Conservation (phyloP, 805 yeast genomes). For the Myxozyma mucilagina region DNA sequence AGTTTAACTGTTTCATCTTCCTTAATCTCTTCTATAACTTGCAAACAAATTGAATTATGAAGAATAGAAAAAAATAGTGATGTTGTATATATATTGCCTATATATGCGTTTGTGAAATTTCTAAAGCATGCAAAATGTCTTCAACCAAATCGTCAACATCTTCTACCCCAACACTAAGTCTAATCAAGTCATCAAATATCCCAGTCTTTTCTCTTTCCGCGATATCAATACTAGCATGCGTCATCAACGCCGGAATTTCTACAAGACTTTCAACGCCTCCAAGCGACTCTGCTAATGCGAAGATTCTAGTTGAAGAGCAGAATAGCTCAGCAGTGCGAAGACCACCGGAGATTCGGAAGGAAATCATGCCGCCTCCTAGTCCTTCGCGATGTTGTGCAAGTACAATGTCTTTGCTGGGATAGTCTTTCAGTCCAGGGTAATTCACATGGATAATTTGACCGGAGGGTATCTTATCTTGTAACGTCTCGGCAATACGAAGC, state of each 20-base stretch:
- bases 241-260: slow-evolving; percentile 89
- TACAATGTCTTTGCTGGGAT: slow-evolving; percentile 53
- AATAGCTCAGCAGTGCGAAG: slow-evolving; percentile 72
- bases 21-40: no score
- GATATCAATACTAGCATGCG: slow-evolving; percentile 86
- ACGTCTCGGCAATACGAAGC: slow-evolving; percentile 64
- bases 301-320: slow-evolving; percentile 70
- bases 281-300: slow-evolving; percentile 84
- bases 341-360: slow-evolving; percentile 83
- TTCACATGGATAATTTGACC: slow-evolving; percentile 64
- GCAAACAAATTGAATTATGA: no score
- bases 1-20: no score
- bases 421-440: slow-evolving; percentile 78
- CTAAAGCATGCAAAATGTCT: slow-evolving; percentile 71
- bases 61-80: background rate
- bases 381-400: slow-evolving; percentile 75
- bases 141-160: slow-evolving; percentile 72
- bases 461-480: slow-evolving; percentile 44
- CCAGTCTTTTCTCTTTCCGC: slow-evolving; percentile 73
- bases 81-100: background rate
- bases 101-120: slow-evolving; percentile 11
- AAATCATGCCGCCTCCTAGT: slow-evolving; percentile 89
- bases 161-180: slow-evolving; percentile 86
- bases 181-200: slow-evolving; percentile 75
- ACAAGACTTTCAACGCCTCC: slow-evolving; percentile 86